A percentile compares a stretch with the other conserved stretches of the same genome.
Conservation (phyloP, 257 asterid species). For the Solanum piurae region DNA sequence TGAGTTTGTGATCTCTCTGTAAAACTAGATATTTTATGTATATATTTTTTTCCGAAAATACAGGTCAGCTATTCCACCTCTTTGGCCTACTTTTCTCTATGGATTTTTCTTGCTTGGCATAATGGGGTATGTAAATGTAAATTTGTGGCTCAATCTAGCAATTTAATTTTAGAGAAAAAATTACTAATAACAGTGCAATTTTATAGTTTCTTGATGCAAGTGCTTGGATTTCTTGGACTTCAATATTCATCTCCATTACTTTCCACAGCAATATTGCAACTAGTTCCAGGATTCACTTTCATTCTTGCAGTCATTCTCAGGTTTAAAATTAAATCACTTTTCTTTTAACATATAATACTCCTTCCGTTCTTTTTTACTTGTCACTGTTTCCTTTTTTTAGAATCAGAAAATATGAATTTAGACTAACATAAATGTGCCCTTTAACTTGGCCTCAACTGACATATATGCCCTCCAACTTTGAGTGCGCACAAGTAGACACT, state of each 20-base stretch:
- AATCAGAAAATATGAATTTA: background rate
- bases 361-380: no score
- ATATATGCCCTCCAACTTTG: background rate
- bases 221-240: conserved; percentile 43
- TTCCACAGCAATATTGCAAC: conserved; percentile 42
- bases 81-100: conserved; percentile 22
- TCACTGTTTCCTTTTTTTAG: rapidly evolving
- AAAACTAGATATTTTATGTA: no score
- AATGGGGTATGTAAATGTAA: conserved; percentile 34
- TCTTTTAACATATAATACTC: background rate
- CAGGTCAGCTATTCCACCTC: conserved; percentile 44
- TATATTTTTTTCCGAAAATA: background rate
- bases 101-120: conserved; percentile 58
- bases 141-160: background rate
- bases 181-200: background rate
- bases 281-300: conserved; percentile 61
- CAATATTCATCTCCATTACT: conserved; percentile 43
- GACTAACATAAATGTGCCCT: background rate
- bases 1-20: background rate
- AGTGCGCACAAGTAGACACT: background rate
- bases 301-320: conserved; percentile 47
- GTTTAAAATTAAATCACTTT: conserved; percentile 6
- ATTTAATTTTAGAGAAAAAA: background rate
- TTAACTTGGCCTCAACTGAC: background rate
- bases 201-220: conserved; percentile 43